These are phyloP conservation scores for Aspergillus piperis DNA, from an alignment of 2,329 filamentous ascomycete genomes.

Conservation along the genomic window DNA sequence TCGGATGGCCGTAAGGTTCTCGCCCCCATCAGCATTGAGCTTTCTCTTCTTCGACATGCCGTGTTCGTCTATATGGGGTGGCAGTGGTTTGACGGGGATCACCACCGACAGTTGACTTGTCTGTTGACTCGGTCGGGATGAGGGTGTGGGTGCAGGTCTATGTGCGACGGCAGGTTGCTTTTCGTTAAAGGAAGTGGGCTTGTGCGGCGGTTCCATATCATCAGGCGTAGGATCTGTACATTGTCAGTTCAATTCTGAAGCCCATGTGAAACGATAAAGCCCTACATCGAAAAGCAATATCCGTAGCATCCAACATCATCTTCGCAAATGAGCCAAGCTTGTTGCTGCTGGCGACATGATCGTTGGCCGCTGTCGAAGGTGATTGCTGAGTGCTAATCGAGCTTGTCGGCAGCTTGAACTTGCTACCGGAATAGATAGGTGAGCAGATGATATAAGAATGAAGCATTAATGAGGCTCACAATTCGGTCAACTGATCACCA, in stretches of 20 bases:
- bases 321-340: slow-evolving; percentile 56
- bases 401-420: slow-evolving; percentile 44
- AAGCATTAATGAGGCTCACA: slow-evolving; percentile 34
- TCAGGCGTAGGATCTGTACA: slow-evolving; percentile 38
- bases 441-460: slow-evolving; percentile 13
- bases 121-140: slow-evolving; percentile 22
- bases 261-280: background rate
- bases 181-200: slow-evolving; percentile 26
- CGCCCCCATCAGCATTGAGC: slow-evolving; percentile 56
- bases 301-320: slow-evolving; percentile 54
- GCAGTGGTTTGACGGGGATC: slow-evolving; percentile 49
- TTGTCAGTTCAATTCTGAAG: slow-evolving; percentile 18
- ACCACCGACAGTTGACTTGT: slow-evolving; percentile 48
- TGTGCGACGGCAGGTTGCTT: slow-evolving; percentile 23
- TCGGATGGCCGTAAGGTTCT: slow-evolving; percentile 61
- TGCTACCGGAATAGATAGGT: slow-evolving; percentile 32
- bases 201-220: slow-evolving; percentile 24
- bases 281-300: slow-evolving; percentile 49
- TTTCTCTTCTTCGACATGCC: slow-evolving; percentile 48
- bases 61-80: slow-evolving; percentile 41
- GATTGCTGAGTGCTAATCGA: slow-evolving; percentile 24
- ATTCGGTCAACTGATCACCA: slow-evolving; percentile 59
- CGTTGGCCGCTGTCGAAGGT: slow-evolving; percentile 20
- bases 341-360: slow-evolving; percentile 26
- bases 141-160: slow-evolving; percentile 50